Percentiles rank a stretch among this genome's conserved stretches.
phyloP scores from a whole-genome alignment of 2,329 filamentous ascomycete species.

The Aspergillus ibericus region DNA sequence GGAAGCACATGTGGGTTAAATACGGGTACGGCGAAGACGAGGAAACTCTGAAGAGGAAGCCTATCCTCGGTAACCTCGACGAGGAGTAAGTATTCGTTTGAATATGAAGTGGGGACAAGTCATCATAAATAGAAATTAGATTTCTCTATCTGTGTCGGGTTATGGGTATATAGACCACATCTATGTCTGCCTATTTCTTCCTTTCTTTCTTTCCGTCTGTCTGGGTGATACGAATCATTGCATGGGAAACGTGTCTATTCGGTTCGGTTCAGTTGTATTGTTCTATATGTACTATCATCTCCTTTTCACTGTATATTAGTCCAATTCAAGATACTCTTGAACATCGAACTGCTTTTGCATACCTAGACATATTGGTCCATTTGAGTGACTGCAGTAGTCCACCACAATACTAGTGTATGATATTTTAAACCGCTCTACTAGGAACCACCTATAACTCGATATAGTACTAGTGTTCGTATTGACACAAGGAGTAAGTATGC shows the following conservation, averaged over 20 bases:
- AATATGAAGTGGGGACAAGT: conserved; percentile 3
- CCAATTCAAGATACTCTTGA: neutral
- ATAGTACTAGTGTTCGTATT: neutral
- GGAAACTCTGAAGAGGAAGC: conserved; percentile 37
- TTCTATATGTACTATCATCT: neutral
- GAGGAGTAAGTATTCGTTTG: conserved; percentile 29
- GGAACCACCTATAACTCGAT: too few species aligned
- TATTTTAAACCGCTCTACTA: too few species aligned
- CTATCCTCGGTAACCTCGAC: conserved; percentile 43
- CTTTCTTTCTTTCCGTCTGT: neutral
- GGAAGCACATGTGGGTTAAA: conserved; percentile 42
- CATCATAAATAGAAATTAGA: neutral
- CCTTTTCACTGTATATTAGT: conserved; percentile 13
- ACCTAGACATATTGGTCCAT: neutral
- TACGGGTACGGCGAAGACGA: conserved; percentile 46
- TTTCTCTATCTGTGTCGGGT: neutral
- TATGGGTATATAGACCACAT: neutral
- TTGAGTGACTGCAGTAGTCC: too few species aligned
- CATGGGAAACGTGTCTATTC: conserved; percentile 3
- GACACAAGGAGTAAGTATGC: neutral
- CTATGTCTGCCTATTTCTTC: neutral
- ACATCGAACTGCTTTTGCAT: neutral
- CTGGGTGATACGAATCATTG: neutral
- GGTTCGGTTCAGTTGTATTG: neutral
- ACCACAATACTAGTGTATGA: too few species aligned